Conservation (phyloP, 805 yeast species). For the Pichia exigua region DNA sequence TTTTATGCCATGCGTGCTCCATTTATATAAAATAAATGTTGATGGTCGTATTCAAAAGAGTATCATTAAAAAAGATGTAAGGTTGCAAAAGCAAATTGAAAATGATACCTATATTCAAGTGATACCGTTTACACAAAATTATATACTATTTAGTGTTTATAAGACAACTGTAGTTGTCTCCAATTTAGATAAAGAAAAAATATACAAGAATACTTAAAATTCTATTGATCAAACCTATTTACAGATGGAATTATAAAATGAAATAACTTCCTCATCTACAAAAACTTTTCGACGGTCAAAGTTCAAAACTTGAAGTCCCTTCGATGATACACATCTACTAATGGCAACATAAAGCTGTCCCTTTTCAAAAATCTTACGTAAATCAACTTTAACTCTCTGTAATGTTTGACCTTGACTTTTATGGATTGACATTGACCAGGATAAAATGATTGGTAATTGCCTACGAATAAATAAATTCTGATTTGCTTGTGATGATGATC, state of each 20-base stretch:
- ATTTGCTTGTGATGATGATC: neutral
- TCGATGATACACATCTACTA: slow-evolving; percentile 67
- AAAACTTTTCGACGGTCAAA: slow-evolving; percentile 51
- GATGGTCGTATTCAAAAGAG: too few species aligned
- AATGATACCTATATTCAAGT: too few species aligned
- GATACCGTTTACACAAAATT: too few species aligned
- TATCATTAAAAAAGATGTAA: too few species aligned
- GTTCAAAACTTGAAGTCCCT: slow-evolving; percentile 55
- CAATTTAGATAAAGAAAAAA: too few species aligned
- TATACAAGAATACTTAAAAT: neutral
- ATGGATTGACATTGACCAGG: slow-evolving; percentile 83
- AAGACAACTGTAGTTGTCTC: too few species aligned
- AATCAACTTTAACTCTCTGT: slow-evolving; percentile 60
- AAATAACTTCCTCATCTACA: slow-evolving; percentile 52
- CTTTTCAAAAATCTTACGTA: slow-evolving; percentile 60
- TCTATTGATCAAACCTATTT: neutral
- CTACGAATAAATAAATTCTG: slow-evolving; percentile 31
- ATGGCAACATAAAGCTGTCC: slow-evolving; percentile 83
- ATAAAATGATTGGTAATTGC: slow-evolving; percentile 63
- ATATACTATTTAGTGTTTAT: too few species aligned
- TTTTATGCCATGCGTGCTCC: too few species aligned
- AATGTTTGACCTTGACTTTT: slow-evolving; percentile 83
- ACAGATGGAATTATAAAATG: slow-evolving; percentile 42
- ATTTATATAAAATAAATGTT: too few species aligned
- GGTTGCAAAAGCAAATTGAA: too few species aligned